Evolutionary conservation across 495 filamentous ascomycete genomes (phyloP).

Genomic region (Glonium stellatum): DNA sequence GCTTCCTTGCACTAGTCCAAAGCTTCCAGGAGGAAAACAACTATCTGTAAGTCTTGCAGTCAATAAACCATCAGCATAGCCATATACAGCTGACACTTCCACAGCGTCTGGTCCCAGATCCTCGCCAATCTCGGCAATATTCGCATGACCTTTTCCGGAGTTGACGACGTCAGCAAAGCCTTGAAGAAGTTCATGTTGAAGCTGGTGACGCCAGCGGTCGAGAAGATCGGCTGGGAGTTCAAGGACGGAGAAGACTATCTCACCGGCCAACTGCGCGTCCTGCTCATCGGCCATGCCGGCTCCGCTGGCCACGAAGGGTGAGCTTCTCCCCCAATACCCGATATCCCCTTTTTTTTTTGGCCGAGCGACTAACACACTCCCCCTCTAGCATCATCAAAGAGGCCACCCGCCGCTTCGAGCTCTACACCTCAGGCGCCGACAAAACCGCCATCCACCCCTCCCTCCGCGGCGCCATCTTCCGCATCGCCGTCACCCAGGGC

Average conservation of each 20-base stretch:
- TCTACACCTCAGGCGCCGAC: conserved; percentile 60
- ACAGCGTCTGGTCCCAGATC: conserved; percentile 76
- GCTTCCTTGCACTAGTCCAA: conserved; percentile 71
- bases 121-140: conserved; percentile 60
- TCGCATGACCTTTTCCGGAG: conserved; percentile 57
- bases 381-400: conserved; percentile 54
- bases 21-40: conserved; percentile 74
- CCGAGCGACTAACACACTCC: background rate
- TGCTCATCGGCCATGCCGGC: conserved; percentile 69
- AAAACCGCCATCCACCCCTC: conserved; percentile 68
- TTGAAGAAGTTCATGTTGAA: conserved; percentile 68
- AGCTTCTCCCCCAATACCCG: conserved; percentile 18
- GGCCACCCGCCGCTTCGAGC: conserved; percentile 65
- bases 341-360: background rate
- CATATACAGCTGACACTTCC: background rate
- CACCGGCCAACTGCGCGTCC: conserved; percentile 67
- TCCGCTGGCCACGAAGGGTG: conserved; percentile 65
- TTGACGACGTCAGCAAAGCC: conserved; percentile 51
- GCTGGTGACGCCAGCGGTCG: conserved; percentile 61
- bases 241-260: conserved; percentile 70
- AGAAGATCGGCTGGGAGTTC: conserved; percentile 82
- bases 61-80: background rate
- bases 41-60: conserved; percentile 52
- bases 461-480: conserved; percentile 72
- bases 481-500: conserved; percentile 62